These are phyloP conservation scores for Umbelopsis isabellina DNA, from an alignment of 192 early-diverging fungal genomes.

Conservation along the genomic window DNA sequence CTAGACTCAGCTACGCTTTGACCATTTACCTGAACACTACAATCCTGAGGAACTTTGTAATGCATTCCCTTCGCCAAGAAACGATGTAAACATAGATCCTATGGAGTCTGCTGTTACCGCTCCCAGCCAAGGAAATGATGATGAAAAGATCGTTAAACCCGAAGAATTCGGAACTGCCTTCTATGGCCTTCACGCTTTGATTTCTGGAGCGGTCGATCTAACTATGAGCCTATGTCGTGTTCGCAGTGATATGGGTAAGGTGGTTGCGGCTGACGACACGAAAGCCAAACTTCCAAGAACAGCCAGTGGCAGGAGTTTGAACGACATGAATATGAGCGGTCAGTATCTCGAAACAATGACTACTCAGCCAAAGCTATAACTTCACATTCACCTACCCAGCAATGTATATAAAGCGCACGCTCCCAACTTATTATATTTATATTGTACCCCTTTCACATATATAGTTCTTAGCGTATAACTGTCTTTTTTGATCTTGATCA, in stretches of 20 bases:
- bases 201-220: neutral
- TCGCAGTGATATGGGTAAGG: constrained; percentile 8
- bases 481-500: too few relatives aligned
- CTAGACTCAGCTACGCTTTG: constrained; percentile 22
- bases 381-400: neutral
- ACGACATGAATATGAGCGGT: constrained; percentile 18
- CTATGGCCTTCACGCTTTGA: constrained; percentile 4
- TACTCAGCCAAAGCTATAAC: too few relatives aligned
- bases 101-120: neutral
- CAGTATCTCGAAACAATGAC: constrained; percentile 4
- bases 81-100: neutral
- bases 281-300: neutral
- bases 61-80: constrained; percentile 17
- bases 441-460: neutral
- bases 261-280: neutral
- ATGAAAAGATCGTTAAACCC: neutral
- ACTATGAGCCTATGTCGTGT: constrained; percentile 10
- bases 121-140: neutral
- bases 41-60: constrained; percentile 16
- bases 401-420: neutral
- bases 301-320: neutral
- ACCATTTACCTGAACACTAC: constrained; percentile 8
- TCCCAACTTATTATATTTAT: neutral
- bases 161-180: constrained; percentile 1
- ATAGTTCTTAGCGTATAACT: neutral